Conservation (phyloP, 1,139 yeast species). For the Magnusiomyces ingens region DNA sequence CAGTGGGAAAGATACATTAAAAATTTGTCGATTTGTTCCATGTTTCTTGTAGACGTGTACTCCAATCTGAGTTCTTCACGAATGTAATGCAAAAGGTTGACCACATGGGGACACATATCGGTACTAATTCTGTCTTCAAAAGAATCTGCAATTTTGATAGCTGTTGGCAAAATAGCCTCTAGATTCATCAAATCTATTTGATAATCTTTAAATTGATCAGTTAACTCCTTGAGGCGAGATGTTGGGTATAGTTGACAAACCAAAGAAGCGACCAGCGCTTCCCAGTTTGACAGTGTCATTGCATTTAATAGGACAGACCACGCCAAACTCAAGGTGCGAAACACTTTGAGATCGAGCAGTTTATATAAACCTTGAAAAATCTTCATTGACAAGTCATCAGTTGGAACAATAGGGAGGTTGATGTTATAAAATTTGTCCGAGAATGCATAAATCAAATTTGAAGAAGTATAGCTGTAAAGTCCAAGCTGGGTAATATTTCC, state of each 20-base stretch:
- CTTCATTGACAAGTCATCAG: slow-evolving; percentile 39
- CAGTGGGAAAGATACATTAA: slow-evolving; percentile 57
- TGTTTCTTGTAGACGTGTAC: slow-evolving; percentile 37
- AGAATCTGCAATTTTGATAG: neutral
- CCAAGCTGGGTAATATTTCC: slow-evolving; percentile 14
- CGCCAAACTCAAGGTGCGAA: slow-evolving; percentile 51
- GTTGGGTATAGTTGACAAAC: neutral
- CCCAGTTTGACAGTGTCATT: slow-evolving; percentile 47
- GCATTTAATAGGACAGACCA: slow-evolving; percentile 43
- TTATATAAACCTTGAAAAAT: slow-evolving; percentile 31
- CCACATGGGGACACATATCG: slow-evolving; percentile 47
- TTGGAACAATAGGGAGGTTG: slow-evolving; percentile 35
- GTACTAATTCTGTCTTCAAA: neutral
- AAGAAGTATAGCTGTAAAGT: neutral
- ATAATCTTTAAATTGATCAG: neutral
- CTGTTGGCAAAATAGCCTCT: neutral
- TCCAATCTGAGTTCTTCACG: slow-evolving; percentile 70
- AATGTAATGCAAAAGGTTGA: slow-evolving; percentile 63
- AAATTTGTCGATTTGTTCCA: slow-evolving; percentile 43
- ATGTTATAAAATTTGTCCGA: slow-evolving; percentile 8
- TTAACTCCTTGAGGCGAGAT: neutral
- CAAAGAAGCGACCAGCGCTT: slow-evolving; percentile 50
- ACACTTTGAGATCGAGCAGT: slow-evolving; percentile 51
- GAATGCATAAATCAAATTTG: slow-evolving; percentile 8
- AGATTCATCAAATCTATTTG: neutral